Conservation (phyloP, 2,329 filamentous ascomycete species). For the Talaromyces sp. region DNA sequence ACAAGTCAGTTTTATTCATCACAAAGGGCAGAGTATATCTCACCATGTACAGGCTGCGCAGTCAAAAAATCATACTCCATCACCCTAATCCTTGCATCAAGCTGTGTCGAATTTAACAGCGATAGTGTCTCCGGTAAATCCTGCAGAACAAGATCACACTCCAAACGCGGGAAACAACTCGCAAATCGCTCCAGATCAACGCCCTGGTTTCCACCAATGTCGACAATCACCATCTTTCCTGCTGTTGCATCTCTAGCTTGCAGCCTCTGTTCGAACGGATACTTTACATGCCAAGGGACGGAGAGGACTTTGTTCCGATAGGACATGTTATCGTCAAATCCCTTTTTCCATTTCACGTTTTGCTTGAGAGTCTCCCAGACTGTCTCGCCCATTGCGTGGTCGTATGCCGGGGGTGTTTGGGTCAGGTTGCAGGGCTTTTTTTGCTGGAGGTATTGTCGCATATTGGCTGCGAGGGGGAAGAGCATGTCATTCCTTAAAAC, state of each 20-base stretch:
- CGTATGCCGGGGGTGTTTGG: neutral
- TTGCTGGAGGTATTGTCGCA: conserved; percentile 18
- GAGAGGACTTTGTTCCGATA: too few relatives aligned
- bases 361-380: too few relatives aligned
- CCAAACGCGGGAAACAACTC: neutral
- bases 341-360: too few relatives aligned
- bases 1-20: neutral
- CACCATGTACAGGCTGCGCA: conserved; percentile 43
- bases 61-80: conserved; percentile 47
- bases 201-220: conserved; percentile 2
- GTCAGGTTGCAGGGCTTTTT: conserved; percentile 2
- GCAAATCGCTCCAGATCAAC: neutral
- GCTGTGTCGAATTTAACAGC: conserved; percentile 1
- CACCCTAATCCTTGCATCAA: conserved; percentile 19
- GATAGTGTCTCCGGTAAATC: conserved; percentile 9
- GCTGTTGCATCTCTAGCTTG: neutral
- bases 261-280: neutral
- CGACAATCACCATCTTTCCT: neutral
- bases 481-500: conserved; percentile 18
- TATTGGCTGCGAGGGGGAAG: conserved; percentile 11
- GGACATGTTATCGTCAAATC: too few relatives aligned
- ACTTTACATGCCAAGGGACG: neutral
- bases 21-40: neutral
- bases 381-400: neutral
- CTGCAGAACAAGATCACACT: conserved; percentile 3